Evolutionary conservation across 352 stramenopile genomes (phyloP), one percentile per base, ranked within the genome.

Genomic region (Pseudoperonospora humuli): DNA sequence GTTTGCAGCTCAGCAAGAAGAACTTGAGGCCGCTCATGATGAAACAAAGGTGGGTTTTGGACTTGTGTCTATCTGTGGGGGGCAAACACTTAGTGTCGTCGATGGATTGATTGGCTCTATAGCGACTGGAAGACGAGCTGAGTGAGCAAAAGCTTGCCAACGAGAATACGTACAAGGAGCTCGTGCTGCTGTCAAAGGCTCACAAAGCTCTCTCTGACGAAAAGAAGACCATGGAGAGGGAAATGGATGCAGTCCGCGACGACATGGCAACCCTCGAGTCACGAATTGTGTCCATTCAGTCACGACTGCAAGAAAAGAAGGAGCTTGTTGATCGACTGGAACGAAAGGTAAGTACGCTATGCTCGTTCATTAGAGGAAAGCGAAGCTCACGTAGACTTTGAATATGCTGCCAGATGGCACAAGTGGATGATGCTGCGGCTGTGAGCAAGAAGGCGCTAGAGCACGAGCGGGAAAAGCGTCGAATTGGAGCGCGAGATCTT

Each of bases 121-220:
- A 91, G 75, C 61, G 59, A 45, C 36, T 88, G 17, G 64, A 83
- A 50, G 56, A 70, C n/a, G 66, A 86, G 32, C 26, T 86, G 11
- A 61, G 68, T 18, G 73, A 86, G 19, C 62, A 82, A 26, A 67
- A 70, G 0, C 43, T 69, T 7, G 67, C 74, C 13, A 70, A 76
- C 25, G 76, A 89, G 26, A 73, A 58, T 28, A 81, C 73, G 15
- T 92, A 85, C 56, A 87, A 84, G 37, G 75, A 92, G 45, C 58
- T 92, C 1, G 75, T 92, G 3, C 33, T 92, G 35, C 43, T 92
- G 5, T 75, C 76, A 5, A 92, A 92, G 41, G 79, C 75, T 2
- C 75, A 92, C 52, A 86, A 89, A 55, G 63, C 61, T 17, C 43
- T 85, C 27, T 56, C 49, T 9, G 73, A 84, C 7, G 75, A 92